Percentiles rank a stretch among this genome's conserved stretches.
phyloP scores from a whole-genome alignment of 177 flowering plant species.

The Vitis hybrid region DNA sequence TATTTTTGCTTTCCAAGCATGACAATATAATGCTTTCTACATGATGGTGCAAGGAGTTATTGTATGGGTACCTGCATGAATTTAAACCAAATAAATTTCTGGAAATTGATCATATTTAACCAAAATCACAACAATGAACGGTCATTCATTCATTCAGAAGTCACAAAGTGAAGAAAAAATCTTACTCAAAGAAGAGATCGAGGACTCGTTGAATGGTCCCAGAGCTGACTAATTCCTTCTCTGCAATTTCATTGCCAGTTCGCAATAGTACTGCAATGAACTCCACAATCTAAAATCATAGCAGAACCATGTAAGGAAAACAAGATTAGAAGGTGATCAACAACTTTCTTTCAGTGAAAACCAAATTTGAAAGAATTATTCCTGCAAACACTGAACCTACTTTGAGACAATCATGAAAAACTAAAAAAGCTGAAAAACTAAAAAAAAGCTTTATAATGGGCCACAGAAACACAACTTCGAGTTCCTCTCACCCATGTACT shows the following conservation, averaged over 20 bases:
- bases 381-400: not conserved
- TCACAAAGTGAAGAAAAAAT: slow-evolving; percentile 2
- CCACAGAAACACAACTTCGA: no score
- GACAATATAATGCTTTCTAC: slow-evolving; percentile 81
- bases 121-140: not conserved
- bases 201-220: slow-evolving; percentile 76
- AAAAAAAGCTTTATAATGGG: no score
- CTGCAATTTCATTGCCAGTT: slow-evolving; percentile 79
- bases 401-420: not conserved
- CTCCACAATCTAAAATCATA: slow-evolving; percentile 72
- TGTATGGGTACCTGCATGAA: slow-evolving; percentile 82
- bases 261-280: slow-evolving; percentile 76
- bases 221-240: slow-evolving; percentile 67
- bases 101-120: not conserved
- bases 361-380: not conserved
- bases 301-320: not conserved
- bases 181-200: slow-evolving; percentile 93
- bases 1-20: slow-evolving; percentile 77
- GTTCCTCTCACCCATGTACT: no score
- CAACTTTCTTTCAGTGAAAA: not conserved
- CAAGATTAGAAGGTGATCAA: not conserved
- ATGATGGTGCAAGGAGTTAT: slow-evolving; percentile 88
- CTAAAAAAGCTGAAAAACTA: not conserved
- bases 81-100: not conserved
- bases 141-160: no score